Evolutionary conservation across 176 grass and related monocot genomes (phyloP).

Genomic region (Phoenix roebelenii): DNA sequence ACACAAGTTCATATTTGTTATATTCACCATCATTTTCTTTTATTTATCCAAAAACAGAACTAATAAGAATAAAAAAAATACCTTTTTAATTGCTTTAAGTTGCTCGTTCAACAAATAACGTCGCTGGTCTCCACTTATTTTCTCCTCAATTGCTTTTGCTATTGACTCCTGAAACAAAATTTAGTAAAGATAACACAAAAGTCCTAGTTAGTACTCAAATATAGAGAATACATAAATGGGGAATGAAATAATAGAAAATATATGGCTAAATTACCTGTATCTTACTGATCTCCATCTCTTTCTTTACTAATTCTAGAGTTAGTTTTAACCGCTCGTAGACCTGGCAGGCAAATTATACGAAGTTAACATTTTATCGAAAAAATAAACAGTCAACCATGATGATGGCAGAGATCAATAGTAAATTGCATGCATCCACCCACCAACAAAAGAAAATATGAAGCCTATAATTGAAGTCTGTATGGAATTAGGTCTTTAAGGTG

Average conservation of each 20-base stretch:
- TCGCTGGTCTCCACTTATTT: conserved; percentile 88
- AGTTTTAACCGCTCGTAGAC: conserved; percentile 88
- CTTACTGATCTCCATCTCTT: conserved; percentile 97
- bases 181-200: neutral
- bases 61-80: conserved; percentile 12
- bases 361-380: too few relatives aligned
- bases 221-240: conserved; percentile 14
- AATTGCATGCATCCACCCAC: too few relatives aligned
- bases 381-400: too few relatives aligned
- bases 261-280: conserved; percentile 46
- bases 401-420: too few relatives aligned
- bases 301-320: conserved; percentile 92
- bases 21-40: too few relatives aligned
- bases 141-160: conserved; percentile 97
- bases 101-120: conserved; percentile 97
- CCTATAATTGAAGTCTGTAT: too few relatives aligned
- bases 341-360: conserved; percentile 32
- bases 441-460: too few relatives aligned
- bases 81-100: conserved; percentile 99
- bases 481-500: too few relatives aligned
- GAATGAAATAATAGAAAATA: conserved; percentile 1
- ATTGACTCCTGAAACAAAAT: conserved; percentile 71
- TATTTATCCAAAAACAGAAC: too few relatives aligned
- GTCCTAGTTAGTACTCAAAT: too few relatives aligned
- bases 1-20: too few relatives aligned